Base-by-base conservation (phyloP, 805 yeast genomes). In the Priceomyces haplophilus region DNA sequence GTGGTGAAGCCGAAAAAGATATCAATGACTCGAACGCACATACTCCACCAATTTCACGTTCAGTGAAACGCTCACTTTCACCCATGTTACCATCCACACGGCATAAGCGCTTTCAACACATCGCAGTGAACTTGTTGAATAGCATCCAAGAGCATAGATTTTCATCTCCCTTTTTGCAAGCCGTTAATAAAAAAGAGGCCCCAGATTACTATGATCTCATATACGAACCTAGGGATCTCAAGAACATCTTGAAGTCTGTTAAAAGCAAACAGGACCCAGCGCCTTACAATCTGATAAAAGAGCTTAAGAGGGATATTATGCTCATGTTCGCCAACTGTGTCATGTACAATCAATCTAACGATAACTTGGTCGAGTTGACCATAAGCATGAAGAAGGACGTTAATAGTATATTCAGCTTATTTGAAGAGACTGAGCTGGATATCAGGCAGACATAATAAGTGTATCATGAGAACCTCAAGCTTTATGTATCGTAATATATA, bases 251-350 rank as follows among this genome's bases (percentile, higher is more conserved):
- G 46, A 71, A 72, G 35, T 73, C 69, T 50, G 73, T 86, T 21
- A 80, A 80, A 47, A 62, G 51, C 55, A 71, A 68, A 41, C 47
- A 49, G 1, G 61, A 56, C 10, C 55, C 58, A 6, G 65, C 70
- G 1, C 56, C 50, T 18, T 79, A 79, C 39, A 82, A 81, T 0
- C 70, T 74, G 42, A 75, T 86, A 33, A 69, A 73, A 27, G 80
- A 82, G 44, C 65, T 87, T 17, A 88, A 86, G 50, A 67, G 84
- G 39, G 87, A 83, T 47, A 68, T 87, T 34, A 73, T 82, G 66
- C 67, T 82, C 45, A 85, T 87, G 93, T 85, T 83, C 64, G 84
- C 91, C 40, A 87, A 87, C 59, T 87, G 91, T 13, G 75, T 86
- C 13, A 87, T 87, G 93, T 87, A 82, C 64, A 86, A 87, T 59